phyloP scores from a whole-genome alignment of 1,284 basidiomycete species.

The Ceratobasidium sp. region DNA sequence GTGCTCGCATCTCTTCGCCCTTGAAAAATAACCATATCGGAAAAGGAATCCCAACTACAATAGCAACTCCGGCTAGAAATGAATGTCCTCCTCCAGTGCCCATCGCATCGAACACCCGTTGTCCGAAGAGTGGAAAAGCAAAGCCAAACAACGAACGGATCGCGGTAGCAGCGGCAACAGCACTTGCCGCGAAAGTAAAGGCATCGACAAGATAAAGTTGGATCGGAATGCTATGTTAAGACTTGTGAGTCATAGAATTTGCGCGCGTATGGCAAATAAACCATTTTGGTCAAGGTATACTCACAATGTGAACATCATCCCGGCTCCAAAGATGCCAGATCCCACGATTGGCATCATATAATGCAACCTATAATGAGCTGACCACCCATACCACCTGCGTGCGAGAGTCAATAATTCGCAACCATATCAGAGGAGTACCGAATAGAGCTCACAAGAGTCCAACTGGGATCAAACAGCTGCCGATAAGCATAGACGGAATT shows the following conservation, averaged over 20 bases:
- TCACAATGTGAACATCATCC: constrained; percentile 49
- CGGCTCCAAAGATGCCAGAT: constrained; percentile 48
- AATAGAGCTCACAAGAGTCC: constrained; percentile 40
- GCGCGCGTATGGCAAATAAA: too few species aligned
- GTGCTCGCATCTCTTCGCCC: constrained; percentile 58
- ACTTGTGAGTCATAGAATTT: too few species aligned
- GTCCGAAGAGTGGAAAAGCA: constrained; percentile 72
- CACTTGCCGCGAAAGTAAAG: constrained; percentile 71
- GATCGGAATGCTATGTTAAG: constrained; percentile 17
- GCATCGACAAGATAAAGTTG: constrained; percentile 62
- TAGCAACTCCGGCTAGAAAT: constrained; percentile 55
- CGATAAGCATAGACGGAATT: constrained; percentile 44
- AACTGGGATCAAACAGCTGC: constrained; percentile 40
- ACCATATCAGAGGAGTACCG: too few species aligned
- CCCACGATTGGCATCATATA: constrained; percentile 77
- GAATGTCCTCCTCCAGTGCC: constrained; percentile 72
- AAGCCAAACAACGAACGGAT: constrained; percentile 75
- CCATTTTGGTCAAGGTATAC: too few species aligned
- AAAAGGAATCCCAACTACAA: constrained; percentile 63
- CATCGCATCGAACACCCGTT: constrained; percentile 68
- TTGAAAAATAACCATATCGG: constrained; percentile 67
- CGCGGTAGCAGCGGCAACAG: constrained; percentile 66
- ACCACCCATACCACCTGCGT: constrained; percentile 69
- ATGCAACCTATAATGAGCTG: constrained; percentile 62
- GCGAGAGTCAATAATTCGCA: too few species aligned